Evolutionary conservation across 78 protist species (phyloP), one percentile per base, ranked within the genome.

Genomic region (Dictyostelium firmibasis): DNA sequence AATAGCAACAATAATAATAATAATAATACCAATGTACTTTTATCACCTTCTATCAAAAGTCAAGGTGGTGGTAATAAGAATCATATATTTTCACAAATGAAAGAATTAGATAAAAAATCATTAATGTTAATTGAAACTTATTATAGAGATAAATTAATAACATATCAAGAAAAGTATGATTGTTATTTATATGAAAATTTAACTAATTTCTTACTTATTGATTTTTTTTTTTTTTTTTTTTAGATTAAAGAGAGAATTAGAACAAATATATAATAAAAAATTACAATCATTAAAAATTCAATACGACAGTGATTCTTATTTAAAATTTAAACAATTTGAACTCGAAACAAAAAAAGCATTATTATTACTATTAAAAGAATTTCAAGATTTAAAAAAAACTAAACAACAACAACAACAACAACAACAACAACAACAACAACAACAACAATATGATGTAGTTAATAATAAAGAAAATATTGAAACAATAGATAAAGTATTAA

Each of bases 161-260:
- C 87, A 20, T 83, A 83, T 62, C 87, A 83, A 83, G 87, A 50
- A 57, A 83, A 83, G 77, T 83, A 36, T 27, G 84, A 4, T 44
- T 6, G 25, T 6, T 33, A 33, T 44, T 44, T 44, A 2, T 38
- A 3, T 14, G 27, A 33, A 72, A 5, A 72, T 1, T 0, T 27
- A 33, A 33, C 18, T 10, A 70, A 29, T 16, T n/a, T n/a, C n/a
- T n/a, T n/a, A 27, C 16, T 72, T 72, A 31, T 18, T 72, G 3
- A 18, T 31, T 70, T 4, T 31, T 53, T 18, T 3, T 2, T 33
- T 3, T 14, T 29, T 33, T 29, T 35, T 13, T n/a, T 6, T 25
- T 44, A 79, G 84, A 47, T 27, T 79, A 47, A 79, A 79, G 27
- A 38, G 57, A 79, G 84, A 79, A 79, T 44, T 44, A 5, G 70